These are phyloP conservation scores for Vigna mungo DNA, from an alignment of 306 rosid species.

Conservation along the genomic window DNA sequence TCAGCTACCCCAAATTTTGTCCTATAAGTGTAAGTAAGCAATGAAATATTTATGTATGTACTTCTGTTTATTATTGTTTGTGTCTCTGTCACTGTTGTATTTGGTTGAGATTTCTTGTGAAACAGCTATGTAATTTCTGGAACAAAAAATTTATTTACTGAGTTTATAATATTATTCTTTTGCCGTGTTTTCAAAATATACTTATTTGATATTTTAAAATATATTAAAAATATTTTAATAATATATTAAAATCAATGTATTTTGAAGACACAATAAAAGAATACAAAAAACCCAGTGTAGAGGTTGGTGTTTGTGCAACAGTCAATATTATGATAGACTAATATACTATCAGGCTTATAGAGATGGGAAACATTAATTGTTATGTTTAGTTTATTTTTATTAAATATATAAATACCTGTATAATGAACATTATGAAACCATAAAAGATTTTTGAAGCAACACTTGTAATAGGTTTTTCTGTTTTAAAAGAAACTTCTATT, in stretches of 20 bases:
- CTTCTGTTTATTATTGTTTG: not conserved
- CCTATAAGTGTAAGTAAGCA: conserved; percentile 57
- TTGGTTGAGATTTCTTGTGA: conserved; percentile 21
- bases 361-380: not conserved
- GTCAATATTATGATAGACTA: not conserved
- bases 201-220: too few species aligned
- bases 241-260: too few species aligned
- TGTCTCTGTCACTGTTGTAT: not conserved
- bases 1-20: conserved; percentile 45
- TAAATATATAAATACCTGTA: not conserved
- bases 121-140: conserved; percentile 20
- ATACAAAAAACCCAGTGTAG: too few species aligned
- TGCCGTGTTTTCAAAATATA: too few species aligned
- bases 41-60: conserved; percentile 1
- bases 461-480: conserved; percentile 28
- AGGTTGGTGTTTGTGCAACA: conserved; percentile 12
- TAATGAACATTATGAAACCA: not conserved
- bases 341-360: not conserved
- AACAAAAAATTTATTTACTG: not conserved
- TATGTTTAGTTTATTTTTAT: not conserved
- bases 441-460: not conserved
- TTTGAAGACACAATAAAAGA: too few species aligned
- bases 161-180: too few species aligned
- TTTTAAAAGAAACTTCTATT: not conserved
- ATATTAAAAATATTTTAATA: too few species aligned